Conservation (phyloP, 108 stramenopile genomes). For the Schizochytrium sp. region DNA sequence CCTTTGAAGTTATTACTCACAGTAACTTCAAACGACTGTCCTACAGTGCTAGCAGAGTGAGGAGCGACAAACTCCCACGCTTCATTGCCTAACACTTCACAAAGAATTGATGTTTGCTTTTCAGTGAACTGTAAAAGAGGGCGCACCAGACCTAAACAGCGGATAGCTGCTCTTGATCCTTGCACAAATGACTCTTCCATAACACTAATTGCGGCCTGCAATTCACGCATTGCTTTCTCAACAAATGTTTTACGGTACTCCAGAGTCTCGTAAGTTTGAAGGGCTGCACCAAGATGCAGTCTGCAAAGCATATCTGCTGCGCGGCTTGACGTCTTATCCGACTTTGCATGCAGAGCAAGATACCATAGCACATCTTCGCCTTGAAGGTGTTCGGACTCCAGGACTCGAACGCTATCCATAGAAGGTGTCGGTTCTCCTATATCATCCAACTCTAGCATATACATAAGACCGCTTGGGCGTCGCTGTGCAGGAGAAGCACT, state of each 20-base stretch:
- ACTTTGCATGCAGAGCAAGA: conserved; percentile 1
- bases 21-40: neutral
- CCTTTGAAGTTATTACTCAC: conserved; percentile 20
- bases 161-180: neutral
- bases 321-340: neutral
- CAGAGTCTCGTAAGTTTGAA: neutral
- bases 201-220: neutral
- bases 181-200: neutral
- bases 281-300: conserved; percentile 23
- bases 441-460: neutral
- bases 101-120: neutral
- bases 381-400: neutral
- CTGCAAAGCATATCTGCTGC: conserved; percentile 42
- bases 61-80: conserved; percentile 28
- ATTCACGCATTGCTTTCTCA: neutral
- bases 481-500: neutral
- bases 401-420: neutral
- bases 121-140: conserved; percentile 30
- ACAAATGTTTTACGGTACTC: neutral
- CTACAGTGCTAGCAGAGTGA: neutral
- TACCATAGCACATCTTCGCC: conserved; percentile 35
- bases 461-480: neutral
- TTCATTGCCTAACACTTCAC: neutral
- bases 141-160: conserved; percentile 1
- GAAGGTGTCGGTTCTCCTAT: neutral